A percentile compares a stretch with the other conserved stretches of the same genome.
These are phyloP conservation scores for Talaromyces ruber DNA, from an alignment of 495 filamentous ascomycete genomes.

Conservation along the genomic window DNA sequence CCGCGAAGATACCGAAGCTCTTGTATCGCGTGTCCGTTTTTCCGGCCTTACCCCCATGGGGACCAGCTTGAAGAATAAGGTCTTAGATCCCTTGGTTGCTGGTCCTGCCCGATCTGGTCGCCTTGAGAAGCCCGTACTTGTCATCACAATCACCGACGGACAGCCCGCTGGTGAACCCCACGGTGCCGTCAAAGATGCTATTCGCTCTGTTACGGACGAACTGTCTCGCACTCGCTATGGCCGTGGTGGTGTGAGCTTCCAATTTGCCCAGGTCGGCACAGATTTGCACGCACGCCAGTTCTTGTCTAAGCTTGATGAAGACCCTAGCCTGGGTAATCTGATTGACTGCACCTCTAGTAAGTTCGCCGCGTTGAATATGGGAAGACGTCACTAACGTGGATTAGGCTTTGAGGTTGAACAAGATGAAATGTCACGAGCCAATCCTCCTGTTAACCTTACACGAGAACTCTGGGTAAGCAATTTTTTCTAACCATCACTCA, in stretches of 20 bases:
- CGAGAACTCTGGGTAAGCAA: conserved; percentile 55
- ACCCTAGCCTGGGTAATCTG: conserved; percentile 51
- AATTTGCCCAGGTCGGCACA: conserved; percentile 69
- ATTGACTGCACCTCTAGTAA: conserved; percentile 70
- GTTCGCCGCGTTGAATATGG: conserved; percentile 13
- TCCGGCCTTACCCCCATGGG: conserved; percentile 62
- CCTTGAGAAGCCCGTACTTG: conserved; percentile 55
- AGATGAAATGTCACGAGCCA: conserved; percentile 51
- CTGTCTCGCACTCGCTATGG: conserved; percentile 38
- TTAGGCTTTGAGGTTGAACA: conserved; percentile 59
- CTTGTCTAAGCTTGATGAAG: conserved; percentile 51
- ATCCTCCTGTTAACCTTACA: conserved; percentile 49
- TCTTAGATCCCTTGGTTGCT: conserved; percentile 53
- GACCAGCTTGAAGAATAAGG: conserved; percentile 49
- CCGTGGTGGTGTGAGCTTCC: conserved; percentile 51
- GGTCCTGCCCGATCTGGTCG: conserved; percentile 36
- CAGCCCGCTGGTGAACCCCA: conserved; percentile 49
- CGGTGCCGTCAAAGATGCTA: conserved; percentile 40
- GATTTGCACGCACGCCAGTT: conserved; percentile 58
- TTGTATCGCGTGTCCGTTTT: conserved; percentile 53
- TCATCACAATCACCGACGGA: conserved; percentile 67
- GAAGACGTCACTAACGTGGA: conserved; percentile 7
- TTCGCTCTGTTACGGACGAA: conserved; percentile 39
- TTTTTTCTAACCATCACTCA: neutral
- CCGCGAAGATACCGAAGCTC: conserved; percentile 47